Evolutionary conservation across 2,329 filamentous ascomycete genomes (phyloP), one percentile per base, ranked within the genome.

Genomic region (Sporothrix dimorphospora): DNA sequence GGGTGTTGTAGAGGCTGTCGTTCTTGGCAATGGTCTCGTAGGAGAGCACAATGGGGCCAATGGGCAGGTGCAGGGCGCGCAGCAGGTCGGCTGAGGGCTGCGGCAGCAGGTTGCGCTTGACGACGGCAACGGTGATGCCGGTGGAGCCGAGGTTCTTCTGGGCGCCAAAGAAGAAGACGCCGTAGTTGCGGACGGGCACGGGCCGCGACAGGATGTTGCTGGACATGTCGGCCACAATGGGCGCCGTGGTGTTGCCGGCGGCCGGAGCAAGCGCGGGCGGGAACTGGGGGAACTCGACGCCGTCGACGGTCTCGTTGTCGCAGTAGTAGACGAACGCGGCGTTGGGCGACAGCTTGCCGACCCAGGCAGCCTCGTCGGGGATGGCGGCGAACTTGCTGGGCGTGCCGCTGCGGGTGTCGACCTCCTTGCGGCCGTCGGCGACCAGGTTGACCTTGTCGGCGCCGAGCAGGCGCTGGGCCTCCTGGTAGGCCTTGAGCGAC

Each of bases 1-100:
- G 84, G 0, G 95, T 98, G 82, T 98, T 98, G 85, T 98, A 98
- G 38, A 98, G 86, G 77, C 92, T 96, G 84, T 97, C 96, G 83
- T 97, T 97, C 85, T 97, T 97, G 53, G 92, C 91, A 76, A 96
- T 91, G 0, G 89, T 94, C 74, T 94, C 91, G 79, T 95, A 98
- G 75, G 93, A 89, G 65, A 98, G 84, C 57, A 98, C 88, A 21
- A 93, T 88, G 2, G 95, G 94, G 0, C 91, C 90, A 53, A 96
- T 88, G 1, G 92, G 89, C n/a, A 97, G 84, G 24, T 88, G 89
- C 11, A 98, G 87, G 73, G 90, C 85, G 73, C 94, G 88, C 78
- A 98, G 83, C 65, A 97, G 84, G 5, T 87, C 83, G 1, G 92
- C 84, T 8, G 90, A 85, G 2, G 93, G 92, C 76, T 93, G 89